Evolutionary conservation across 2,329 filamentous ascomycete genomes (phyloP).

Genomic region (Penicillium decumbens): DNA sequence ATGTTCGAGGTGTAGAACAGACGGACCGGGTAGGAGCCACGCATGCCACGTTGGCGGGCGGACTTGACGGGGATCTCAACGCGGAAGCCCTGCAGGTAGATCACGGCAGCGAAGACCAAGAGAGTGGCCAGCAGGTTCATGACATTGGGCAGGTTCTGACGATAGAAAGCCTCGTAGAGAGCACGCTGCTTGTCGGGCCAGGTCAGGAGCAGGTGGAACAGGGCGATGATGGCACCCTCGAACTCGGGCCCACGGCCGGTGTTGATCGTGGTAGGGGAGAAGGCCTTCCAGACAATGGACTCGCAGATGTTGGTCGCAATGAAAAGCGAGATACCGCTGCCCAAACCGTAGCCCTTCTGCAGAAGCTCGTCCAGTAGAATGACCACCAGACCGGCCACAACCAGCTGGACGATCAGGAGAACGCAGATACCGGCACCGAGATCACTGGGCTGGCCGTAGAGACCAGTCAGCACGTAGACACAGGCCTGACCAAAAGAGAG

Average conservation of each 20-base stretch:
- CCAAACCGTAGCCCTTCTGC: conserved; percentile 98
- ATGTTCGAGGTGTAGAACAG: conserved; percentile 99
- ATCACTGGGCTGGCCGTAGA: conserved; percentile 94
- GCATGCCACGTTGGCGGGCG: conserved; percentile 95
- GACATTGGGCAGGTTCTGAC: conserved; percentile 98
- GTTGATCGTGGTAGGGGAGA: conserved; percentile 98
- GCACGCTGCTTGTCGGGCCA: conserved; percentile 99
- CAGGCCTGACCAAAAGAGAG: conserved; percentile 95
- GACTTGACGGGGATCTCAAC: conserved; percentile 99
- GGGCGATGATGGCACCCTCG: conserved; percentile 94
- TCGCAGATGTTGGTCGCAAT: conserved; percentile 99
- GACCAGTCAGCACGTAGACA: conserved; percentile 95
- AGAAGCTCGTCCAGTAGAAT: conserved; percentile 98
- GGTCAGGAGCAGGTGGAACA: conserved; percentile 96
- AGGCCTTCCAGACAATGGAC: conserved; percentile 99
- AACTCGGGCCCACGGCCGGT: conserved; percentile 98
- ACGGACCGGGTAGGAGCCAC: conserved; percentile 94
- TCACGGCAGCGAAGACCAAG: conserved; percentile 90
- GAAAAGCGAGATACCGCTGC: conserved; percentile 97
- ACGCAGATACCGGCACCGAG: conserved; percentile 98
- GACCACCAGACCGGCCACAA: conserved; percentile 95
- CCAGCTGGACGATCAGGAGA: conserved; percentile 94
- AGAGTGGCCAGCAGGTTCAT: conserved; percentile 97
- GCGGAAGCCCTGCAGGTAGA: conserved; percentile 98
- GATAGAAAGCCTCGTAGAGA: conserved; percentile 97